These are phyloP conservation scores for Blastobotrys proliferans DNA, from an alignment of 1,139 yeast genomes.

Conservation along the genomic window DNA sequence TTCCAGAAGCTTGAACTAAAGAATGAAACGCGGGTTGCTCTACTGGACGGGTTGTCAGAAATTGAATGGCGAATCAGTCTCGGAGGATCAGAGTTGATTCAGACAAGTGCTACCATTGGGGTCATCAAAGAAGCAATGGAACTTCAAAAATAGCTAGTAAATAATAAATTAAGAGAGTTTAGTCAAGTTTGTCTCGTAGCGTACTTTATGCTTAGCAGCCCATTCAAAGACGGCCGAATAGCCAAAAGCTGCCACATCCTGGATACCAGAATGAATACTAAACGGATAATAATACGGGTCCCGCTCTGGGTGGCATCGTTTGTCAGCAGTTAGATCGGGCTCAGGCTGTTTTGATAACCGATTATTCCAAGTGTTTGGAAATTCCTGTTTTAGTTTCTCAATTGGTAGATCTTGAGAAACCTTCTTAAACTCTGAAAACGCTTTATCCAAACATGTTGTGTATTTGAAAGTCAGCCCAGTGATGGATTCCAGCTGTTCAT, in stretches of 20 bases:
- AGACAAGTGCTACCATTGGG: constrained; percentile 86
- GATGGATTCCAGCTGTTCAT: too few species aligned
- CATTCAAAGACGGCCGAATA: constrained; percentile 34
- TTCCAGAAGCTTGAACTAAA: constrained; percentile 64
- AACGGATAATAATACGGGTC: constrained; percentile 38
- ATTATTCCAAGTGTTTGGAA: constrained; percentile 32
- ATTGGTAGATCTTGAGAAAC: constrained; percentile 31
- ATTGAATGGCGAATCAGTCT: constrained; percentile 85
- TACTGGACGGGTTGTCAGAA: constrained; percentile 71
- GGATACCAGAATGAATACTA: constrained; percentile 36
- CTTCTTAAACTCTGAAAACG: constrained; percentile 32
- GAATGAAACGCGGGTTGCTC: constrained; percentile 54
- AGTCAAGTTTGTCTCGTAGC: constrained; percentile 4
- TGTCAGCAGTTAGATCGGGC: constrained; percentile 17
- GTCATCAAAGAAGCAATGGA: constrained; percentile 63
- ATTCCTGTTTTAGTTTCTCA: constrained; percentile 26
- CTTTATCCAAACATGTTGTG: constrained; percentile 21
- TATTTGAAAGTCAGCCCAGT: constrained; percentile 6
- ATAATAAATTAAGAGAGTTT: too few species aligned
- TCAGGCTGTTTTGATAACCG: constrained; percentile 15
- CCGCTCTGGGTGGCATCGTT: constrained; percentile 30
- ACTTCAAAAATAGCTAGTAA: constrained; percentile 24
- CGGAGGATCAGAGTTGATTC: constrained; percentile 91
- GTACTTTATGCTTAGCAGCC: constrained; percentile 31
- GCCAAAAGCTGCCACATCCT: constrained; percentile 42